Base-by-base conservation (phyloP, 2,329 filamentous ascomycete genomes). In the Botryotinia globosa region DNA sequence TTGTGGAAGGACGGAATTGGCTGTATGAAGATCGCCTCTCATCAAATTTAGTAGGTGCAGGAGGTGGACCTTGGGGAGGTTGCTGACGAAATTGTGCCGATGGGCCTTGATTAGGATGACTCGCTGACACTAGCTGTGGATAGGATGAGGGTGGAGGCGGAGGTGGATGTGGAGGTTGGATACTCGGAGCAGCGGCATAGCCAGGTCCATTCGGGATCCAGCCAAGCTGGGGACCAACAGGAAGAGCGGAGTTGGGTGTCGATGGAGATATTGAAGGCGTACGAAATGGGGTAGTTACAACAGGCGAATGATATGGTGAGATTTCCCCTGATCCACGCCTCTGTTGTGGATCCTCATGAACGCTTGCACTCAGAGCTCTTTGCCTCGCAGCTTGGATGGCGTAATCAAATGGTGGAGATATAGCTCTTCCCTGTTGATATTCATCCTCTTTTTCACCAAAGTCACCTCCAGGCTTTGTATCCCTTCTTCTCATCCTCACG, bases 401-500 rank as follows among this genome's bases (percentile, higher is more conserved):
- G 18, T 69, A 68, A 61, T 51, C 32, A 48, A 37, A 25, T 45
- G 64, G n/a, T 58, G 67, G 72, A 20, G 67, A 58, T 14, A 73
- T 73, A 22, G 77, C 76, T 48, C 79, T 82, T 56, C 82, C 80
- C 72, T 81, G 80, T 32, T 82, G 80, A 74, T 88, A 91, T 10
- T 88, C 87, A n/a, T 93, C 90, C 34, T 92, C 89, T 8, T 84
- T 83, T 68, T 85, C 85, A 22, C 84, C 83, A 65, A 80, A 82
- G 65, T 84, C 84, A 62, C 83, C 83, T 66, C 84, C 84, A 18
- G 85, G 83, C 83, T 95, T 94, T 74, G 87, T 87, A 74, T 94
- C 92, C 54, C 94, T 90, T 80, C 93, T 91, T 82, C 94, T 90
- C 92, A 97, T 97, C 73, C 94, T 90, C 10, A 97, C 93, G 83